Evolutionary conservation across 169 alveolate species (phyloP), one percentile per base, ranked within the genome.

Genomic region (Plasmodium vinckei): DNA sequence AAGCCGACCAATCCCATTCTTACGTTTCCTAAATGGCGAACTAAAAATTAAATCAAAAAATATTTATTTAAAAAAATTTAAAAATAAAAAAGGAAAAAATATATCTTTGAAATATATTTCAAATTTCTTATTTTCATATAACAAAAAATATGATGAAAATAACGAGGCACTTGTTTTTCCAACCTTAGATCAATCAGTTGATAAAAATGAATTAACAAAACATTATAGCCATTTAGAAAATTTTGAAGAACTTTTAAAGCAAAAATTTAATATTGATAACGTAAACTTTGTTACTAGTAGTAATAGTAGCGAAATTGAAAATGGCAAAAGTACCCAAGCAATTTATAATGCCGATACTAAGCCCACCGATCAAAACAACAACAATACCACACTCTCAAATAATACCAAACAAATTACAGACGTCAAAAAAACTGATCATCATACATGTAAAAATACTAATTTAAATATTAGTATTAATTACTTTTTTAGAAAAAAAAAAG

Each of bases 191-290:
- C 42, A 33, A 33, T 33, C 42, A 1, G 4, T 21, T 64, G 72
- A 84, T 67, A 21, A 21, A 9, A 54, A 84, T 2, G 87, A 84
- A 56, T 67, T 84, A 70, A 68, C 68, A 25, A 54, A 67, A 25
- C 91, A 84, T 60, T 84, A 84, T 70, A 84, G 84, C 17, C 91
- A 84, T 60, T 39, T 84, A 27, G 67, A 68, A 84, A 84, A 84
- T 46, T 57, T 10, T 56, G 54, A 68, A 59, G 44, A 65, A 39
- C 57, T 21, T 84, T 84, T 84, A 61, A 56, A 51, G 10, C 10
- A 53, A 15, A 54, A 44, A 5, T 77, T 64, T 64, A 17, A 44
- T 57, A 51, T 75, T 19, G 23, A 68, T 15, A 21, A 19, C 19
- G 5, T 15, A 25, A 46, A 21, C 42, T 17, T 2, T 5, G 9